Evolutionary conservation across 495 filamentous ascomycete species (phyloP), one percentile per base, ranked within the genome.

Genomic region (Hypoxylon lienhwacheense): DNA sequence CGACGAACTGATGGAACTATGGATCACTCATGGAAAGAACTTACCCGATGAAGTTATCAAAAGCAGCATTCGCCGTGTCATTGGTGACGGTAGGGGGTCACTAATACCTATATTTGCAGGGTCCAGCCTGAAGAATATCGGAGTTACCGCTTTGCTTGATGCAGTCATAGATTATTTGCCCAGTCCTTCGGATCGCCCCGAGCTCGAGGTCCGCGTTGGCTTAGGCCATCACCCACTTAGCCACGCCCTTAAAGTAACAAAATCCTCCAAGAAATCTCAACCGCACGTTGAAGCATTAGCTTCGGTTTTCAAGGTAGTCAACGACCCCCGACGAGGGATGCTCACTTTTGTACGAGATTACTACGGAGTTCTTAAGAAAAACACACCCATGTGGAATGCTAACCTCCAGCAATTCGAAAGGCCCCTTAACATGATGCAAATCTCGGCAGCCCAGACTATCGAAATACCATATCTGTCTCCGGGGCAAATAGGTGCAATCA

Each of bases 401-500:
- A 90, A 88, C 61, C 79, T 97, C 1, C 81, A 88, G 31, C 69
- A 82, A n/a, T 85, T 86, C 3, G 95, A 99, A 59, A 80, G 86
- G 28, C 89, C 88, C 0, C 86, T 87, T 2, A 82, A 85, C 21
- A 79, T 99, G 14, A 72, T 97, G 37, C 89, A 88, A 47, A 97
- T 99, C 83, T 95, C 95, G 55, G 95, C 89, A 55, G 87, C 85
- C 25, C 87, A 96, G 56, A 87, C 90, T 0, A 80, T 92, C 14
- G 91, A 97, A 45, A 85, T 97, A 20, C 80, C 85, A 14, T 78
- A 82, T 19, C 88, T 99, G 26, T 68, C 81, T 5, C 82, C 87
- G 0, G 95, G 95, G 0, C 91, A 97, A 60, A 97, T 99, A 48
- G 95, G 93, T n/a, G 95, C 97, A 22, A 88, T 99, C 17, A 83